Base-by-base conservation (phyloP, 805 yeast species). In the Yamadazyma sp. region DNA sequence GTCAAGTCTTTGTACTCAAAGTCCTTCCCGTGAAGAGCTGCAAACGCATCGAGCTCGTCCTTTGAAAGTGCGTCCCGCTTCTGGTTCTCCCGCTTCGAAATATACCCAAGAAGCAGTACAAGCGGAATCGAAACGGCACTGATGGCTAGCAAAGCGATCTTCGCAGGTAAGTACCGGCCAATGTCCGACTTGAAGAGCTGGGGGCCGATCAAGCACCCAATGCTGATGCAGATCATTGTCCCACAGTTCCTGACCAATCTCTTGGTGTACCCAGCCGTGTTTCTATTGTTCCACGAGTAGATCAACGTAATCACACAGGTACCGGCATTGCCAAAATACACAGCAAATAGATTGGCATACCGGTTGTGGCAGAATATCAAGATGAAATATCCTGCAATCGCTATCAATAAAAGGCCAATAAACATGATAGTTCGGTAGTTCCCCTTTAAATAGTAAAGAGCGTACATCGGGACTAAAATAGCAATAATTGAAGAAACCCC, bases 241-340 rank as follows among this genome's bases (percentile, higher is more conserved):
- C 80, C 55, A 5, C 82, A 81, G 37, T 77, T 75, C 18, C 77
- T 70, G 4, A 78, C 70, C 47, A 79, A 68, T 49, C 82, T 79
- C 58, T 85, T 85, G n/a, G 90, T 82, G 45, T 78, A 75, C 9
- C 93, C 93, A 1, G 89, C 80, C 23, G 80, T 73, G 54, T 84
- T 78, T 31, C 80, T 71, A 38, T 75, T 70, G 43, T 76, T 76
- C 84, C 84, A 78, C 4, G 78, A 71, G 49, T 77, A 78, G 20
- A 79, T 63, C 37, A 78, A 64, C 1, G 83, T 75, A 38, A 76
- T 78, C 37, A 76, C 66, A 59, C 79, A 67, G 20, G 80, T 72
- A 28, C 84, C 71, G 48, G 81, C 67, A 71, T 78, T 65, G 32
- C 70, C 62, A 52, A 74, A 50, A 47, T 77, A 76, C 28, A 77